A percentile compares a stretch with the other conserved stretches of the same genome.
Evolutionary conservation across 805 yeast species (phyloP).

Genomic region (Hanseniaspora meyeri): DNA sequence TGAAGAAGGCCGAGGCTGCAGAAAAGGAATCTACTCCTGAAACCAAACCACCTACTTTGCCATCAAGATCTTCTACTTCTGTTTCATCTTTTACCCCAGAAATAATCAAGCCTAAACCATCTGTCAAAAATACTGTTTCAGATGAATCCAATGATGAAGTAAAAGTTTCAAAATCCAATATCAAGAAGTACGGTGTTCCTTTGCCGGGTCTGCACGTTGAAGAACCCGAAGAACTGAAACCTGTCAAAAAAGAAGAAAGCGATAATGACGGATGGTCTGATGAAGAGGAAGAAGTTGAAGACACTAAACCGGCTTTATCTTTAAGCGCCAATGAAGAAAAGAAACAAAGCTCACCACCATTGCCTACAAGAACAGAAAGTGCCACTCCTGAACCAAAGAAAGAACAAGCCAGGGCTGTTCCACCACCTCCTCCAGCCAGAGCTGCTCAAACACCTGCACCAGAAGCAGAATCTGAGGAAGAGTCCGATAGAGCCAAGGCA

Average conservation of each 20-base stretch:
- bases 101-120: conserved; percentile 23
- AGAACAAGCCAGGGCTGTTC: conserved; percentile 20
- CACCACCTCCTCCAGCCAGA: conserved; percentile 25
- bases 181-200: conserved; percentile 24
- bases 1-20: neutral
- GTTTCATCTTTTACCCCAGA: conserved; percentile 19
- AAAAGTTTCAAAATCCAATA: conserved; percentile 16
- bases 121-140: conserved; percentile 14
- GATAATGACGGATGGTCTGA: conserved; percentile 17
- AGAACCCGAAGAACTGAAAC: conserved; percentile 19
- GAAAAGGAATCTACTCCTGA: conserved; percentile 9
- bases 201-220: conserved; percentile 27
- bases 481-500: conserved; percentile 48
- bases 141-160: conserved; percentile 19
- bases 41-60: neutral
- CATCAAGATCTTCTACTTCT: neutral
- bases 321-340: neutral
- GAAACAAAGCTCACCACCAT: conserved; percentile 16
- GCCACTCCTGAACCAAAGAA: conserved; percentile 19
- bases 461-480: conserved; percentile 15
- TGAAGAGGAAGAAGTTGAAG: conserved; percentile 11
- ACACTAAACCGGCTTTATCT: conserved; percentile 14
- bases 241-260: conserved; percentile 21
- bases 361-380: conserved; percentile 21
- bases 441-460: conserved; percentile 18